phyloP scores from a whole-genome alignment of 148 eudicot genomes.

The Simmondsia chinensis region DNA sequence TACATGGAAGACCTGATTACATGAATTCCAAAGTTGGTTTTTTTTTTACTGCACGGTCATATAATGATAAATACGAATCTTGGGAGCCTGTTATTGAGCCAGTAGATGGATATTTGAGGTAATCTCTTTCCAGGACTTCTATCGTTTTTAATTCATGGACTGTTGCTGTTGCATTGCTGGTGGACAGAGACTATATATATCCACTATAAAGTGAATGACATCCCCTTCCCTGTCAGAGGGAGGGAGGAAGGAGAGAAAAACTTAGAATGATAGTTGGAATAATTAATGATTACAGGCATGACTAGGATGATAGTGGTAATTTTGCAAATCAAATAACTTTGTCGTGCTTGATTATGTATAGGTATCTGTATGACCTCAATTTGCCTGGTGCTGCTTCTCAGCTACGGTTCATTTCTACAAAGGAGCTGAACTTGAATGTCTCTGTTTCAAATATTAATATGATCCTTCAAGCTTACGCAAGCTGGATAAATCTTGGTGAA shows the following conservation, averaged over 20 bases:
- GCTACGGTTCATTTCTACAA: conserved; percentile 70
- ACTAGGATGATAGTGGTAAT: no score
- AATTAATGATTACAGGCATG: no score
- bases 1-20: conserved; percentile 69
- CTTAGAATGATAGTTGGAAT: no score
- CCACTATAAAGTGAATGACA: no score
- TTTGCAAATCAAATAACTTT: no score
- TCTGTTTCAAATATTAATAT: conserved; percentile 84
- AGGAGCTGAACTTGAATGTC: conserved; percentile 80
- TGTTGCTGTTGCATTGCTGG: no score
- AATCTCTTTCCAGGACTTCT: neutral
- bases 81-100: conserved; percentile 99
- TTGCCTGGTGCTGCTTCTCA: conserved; percentile 88
- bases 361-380: conserved; percentile 76
- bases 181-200: no score
- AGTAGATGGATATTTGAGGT: conserved; percentile 92
- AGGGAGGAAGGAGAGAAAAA: no score
- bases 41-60: conserved; percentile 81
- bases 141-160: no score
- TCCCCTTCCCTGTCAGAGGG: no score
- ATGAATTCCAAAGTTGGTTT: conserved; percentile 58
- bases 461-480: conserved; percentile 95
- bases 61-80: conserved; percentile 84
- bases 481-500: conserved; percentile 82
- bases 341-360: conserved; percentile 15